A percentile compares a stretch with the other conserved stretches of the same genome.
Evolutionary conservation across 2,329 filamentous ascomycete species (phyloP).

Genomic region (Microcyclosporella mali): DNA sequence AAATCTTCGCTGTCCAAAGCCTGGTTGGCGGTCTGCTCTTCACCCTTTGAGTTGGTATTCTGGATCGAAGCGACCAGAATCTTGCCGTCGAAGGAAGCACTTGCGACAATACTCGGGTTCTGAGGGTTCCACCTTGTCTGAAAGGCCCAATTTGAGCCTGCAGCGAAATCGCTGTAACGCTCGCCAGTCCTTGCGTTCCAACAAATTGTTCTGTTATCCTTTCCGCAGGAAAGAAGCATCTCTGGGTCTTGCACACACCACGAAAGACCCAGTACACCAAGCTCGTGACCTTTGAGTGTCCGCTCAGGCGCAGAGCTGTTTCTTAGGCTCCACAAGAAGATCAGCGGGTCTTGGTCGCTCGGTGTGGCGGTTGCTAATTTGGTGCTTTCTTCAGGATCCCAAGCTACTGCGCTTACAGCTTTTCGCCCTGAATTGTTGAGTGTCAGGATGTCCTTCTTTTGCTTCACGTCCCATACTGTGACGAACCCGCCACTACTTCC

Average conservation of each 20-base stretch:
- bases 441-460: conserved; percentile 93
- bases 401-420: conserved; percentile 88
- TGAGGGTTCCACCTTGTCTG: conserved; percentile 88
- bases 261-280: conserved; percentile 85
- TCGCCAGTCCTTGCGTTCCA: conserved; percentile 95
- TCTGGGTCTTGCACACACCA: conserved; percentile 92
- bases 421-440: conserved; percentile 86
- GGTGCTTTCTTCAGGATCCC: conserved; percentile 90
- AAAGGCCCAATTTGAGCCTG: conserved; percentile 99
- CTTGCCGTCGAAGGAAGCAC: conserved; percentile 94
- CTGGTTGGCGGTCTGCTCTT: conserved; percentile 55
- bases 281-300: conserved; percentile 84
- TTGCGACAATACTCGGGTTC: conserved; percentile 87
- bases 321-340: conserved; percentile 88
- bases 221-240: conserved; percentile 84
- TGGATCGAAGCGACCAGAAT: conserved; percentile 91
- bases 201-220: conserved; percentile 89
- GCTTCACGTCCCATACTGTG: conserved; percentile 97
- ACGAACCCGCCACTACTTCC: conserved; percentile 91
- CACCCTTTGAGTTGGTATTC: conserved; percentile 72
- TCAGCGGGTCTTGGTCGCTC: conserved; percentile 79
- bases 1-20: conserved; percentile 88
- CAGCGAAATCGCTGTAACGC: conserved; percentile 83
- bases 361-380: conserved; percentile 90
- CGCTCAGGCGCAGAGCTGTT: conserved; percentile 93